Evolutionary conservation across 352 stramenopile genomes (phyloP).

Genomic region (Pythium diclinum): DNA sequence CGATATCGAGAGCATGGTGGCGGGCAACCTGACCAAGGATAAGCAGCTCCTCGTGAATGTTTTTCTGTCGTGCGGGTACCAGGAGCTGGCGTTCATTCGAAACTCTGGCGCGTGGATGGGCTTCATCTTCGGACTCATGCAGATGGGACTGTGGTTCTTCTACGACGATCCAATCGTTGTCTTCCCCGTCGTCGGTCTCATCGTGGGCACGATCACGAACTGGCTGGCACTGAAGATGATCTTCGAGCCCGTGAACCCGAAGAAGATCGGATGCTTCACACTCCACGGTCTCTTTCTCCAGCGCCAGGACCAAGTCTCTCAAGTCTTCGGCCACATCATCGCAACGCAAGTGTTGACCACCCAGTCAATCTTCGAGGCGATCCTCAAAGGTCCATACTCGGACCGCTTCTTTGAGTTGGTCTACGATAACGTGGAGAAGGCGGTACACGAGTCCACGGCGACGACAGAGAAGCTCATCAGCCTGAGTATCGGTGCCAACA

Average conservation of each 20-base stretch:
- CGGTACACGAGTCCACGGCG: conserved; percentile 73
- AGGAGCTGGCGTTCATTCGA: conserved; percentile 90
- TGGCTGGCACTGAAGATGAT: conserved; percentile 94
- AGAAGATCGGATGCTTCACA: conserved; percentile 84
- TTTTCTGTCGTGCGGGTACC: conserved; percentile 91
- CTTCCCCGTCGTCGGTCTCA: conserved; percentile 90
- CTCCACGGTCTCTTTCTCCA: conserved; percentile 95
- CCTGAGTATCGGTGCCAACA: conserved; percentile 78
- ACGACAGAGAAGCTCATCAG: conserved; percentile 85
- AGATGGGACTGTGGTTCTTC: conserved; percentile 89
- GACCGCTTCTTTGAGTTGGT: conserved; percentile 86
- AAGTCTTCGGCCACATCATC: conserved; percentile 88
- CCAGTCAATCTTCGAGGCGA: conserved; percentile 87
- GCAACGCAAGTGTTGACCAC: conserved; percentile 83
- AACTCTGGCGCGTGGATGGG: conserved; percentile 90
- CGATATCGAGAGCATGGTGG: conserved; percentile 95
- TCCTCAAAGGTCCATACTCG: conserved; percentile 85
- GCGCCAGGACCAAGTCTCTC: conserved; percentile 89
- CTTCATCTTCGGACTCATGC: conserved; percentile 84
- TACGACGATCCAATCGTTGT: conserved; percentile 78
- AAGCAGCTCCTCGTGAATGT: conserved; percentile 96
- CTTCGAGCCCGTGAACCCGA: conserved; percentile 88
- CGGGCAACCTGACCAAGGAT: conserved; percentile 92
- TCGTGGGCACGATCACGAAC: conserved; percentile 97
- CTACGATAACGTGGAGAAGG: conserved; percentile 85